Conservation (phyloP, 148 eudicot species). For the Amaranthus hypochondriacus region DNA sequence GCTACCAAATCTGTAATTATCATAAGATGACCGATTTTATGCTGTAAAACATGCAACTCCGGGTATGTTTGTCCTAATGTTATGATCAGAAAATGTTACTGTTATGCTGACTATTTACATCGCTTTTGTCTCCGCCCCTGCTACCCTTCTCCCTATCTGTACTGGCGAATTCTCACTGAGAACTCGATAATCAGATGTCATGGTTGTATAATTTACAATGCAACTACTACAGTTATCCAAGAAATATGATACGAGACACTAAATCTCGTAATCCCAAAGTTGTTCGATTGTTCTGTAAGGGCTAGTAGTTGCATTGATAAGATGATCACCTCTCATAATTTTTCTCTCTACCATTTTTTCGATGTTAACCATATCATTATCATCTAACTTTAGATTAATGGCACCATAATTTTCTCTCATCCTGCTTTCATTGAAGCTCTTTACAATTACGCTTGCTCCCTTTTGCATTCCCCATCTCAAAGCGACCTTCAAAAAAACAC, state of each 20-base stretch:
- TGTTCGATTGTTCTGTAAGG: slow-evolving; percentile 50
- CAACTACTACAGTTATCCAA: slow-evolving; percentile 5
- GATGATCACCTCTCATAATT: slow-evolving; percentile 50
- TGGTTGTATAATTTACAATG: slow-evolving; percentile 6
- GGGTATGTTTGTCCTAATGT: background rate
- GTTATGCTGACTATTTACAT: background rate
- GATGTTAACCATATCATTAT: slow-evolving; percentile 36
- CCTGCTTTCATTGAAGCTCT: slow-evolving; percentile 49
- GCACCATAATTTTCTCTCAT: slow-evolving; percentile 49
- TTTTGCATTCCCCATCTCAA: slow-evolving; percentile 56
- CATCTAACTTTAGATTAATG: slow-evolving; percentile 40
- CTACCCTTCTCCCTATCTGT: background rate
- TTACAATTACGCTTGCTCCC: slow-evolving; percentile 49
- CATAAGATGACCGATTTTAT: background rate
- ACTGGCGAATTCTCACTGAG: background rate
- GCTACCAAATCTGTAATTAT: background rate
- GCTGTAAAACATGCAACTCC: background rate
- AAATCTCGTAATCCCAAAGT: slow-evolving; percentile 58
- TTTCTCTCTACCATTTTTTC: slow-evolving; percentile 44
- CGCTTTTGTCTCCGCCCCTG: background rate
- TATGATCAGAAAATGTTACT: background rate
- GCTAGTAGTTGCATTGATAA: slow-evolving; percentile 44
- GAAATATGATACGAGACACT: slow-evolving; percentile 1
- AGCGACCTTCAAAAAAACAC: slow-evolving; percentile 39
- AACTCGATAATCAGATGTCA: background rate